These are phyloP conservation scores for Bipolaris gigantea DNA, from an alignment of 2,329 filamentous ascomycete genomes.

Conservation along the genomic window DNA sequence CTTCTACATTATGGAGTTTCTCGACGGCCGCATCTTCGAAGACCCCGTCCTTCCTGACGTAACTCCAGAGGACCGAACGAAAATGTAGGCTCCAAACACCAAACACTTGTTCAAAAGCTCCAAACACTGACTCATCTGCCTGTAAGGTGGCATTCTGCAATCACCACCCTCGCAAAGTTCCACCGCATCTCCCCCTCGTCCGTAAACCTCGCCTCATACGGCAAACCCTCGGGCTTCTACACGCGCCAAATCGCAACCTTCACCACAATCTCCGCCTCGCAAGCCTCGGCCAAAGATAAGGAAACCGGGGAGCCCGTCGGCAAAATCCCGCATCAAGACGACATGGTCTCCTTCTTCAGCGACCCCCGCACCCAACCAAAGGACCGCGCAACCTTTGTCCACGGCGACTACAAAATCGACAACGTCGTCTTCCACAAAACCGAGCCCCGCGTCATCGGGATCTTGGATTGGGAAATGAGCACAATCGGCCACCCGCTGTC, in stretches of 20 bases:
- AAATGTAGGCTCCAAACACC: constrained; percentile 57
- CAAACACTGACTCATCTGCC: constrained; percentile 1
- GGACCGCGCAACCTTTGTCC: constrained; percentile 78
- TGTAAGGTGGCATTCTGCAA: constrained; percentile 77
- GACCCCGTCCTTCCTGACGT: constrained; percentile 80
- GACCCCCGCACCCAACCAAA: constrained; percentile 69
- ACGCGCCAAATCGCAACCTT: constrained; percentile 83
- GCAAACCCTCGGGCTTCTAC: constrained; percentile 77
- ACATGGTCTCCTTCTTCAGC: constrained; percentile 77
- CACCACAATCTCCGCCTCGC: constrained; percentile 73
- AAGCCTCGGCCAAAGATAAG: constrained; percentile 73
- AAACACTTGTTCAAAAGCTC: not conserved
- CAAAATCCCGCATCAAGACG: constrained; percentile 78
- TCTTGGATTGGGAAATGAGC: constrained; percentile 93
- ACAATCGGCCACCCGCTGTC: constrained; percentile 95
- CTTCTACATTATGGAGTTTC: constrained; percentile 97
- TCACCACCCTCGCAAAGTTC: constrained; percentile 80
- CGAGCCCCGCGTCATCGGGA: constrained; percentile 84
- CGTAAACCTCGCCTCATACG: constrained; percentile 73
- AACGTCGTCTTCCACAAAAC: constrained; percentile 77
- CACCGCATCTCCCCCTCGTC: constrained; percentile 70
- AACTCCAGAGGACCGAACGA: constrained; percentile 66
- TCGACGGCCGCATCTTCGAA: constrained; percentile 91
- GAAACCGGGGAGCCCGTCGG: constrained; percentile 79
- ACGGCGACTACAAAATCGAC: constrained; percentile 90